phyloP scores from a whole-genome alignment of 192 early-diverging fungal species.

The Cetraspora pellucida region DNA sequence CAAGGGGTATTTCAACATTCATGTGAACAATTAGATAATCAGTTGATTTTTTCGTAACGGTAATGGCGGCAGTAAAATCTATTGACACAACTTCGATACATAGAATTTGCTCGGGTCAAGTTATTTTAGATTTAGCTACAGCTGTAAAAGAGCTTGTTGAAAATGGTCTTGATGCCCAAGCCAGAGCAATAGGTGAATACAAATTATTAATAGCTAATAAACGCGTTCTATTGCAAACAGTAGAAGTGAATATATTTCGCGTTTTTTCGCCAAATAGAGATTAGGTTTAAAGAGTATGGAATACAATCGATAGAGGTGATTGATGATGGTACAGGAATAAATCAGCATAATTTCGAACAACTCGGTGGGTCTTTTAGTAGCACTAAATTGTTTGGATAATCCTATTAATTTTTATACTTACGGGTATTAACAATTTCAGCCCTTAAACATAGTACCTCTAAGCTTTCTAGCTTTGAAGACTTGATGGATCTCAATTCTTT shows the following conservation, averaged over 20 bases:
- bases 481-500: conserved; percentile 75
- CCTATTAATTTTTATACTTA: neutral
- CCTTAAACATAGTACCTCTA: conserved; percentile 89
- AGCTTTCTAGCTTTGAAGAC: conserved; percentile 78
- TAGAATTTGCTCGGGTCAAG: conserved; percentile 88
- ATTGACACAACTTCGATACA: conserved; percentile 67
- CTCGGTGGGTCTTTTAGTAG: conserved; percentile 56
- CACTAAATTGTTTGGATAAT: conserved; percentile 14
- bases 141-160: conserved; percentile 95
- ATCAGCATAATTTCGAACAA: conserved; percentile 56
- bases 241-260: neutral
- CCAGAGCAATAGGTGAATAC: conserved; percentile 66
- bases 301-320: conserved; percentile 72
- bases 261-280: conserved; percentile 48
- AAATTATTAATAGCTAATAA: neutral
- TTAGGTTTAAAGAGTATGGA: conserved; percentile 81
- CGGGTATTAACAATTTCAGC: conserved; percentile 44
- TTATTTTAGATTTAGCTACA: conserved; percentile 79
- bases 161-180: conserved; percentile 87
- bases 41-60: neutral
- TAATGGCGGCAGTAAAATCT: conserved; percentile 41
- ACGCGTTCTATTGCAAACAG: neutral
- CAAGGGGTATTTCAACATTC: too few species aligned
- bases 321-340: conserved; percentile 90
- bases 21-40: neutral